These are phyloP conservation scores for Wickerhamiella sergipiensis DNA, from an alignment of 805 yeast genomes.

Conservation along the genomic window DNA sequence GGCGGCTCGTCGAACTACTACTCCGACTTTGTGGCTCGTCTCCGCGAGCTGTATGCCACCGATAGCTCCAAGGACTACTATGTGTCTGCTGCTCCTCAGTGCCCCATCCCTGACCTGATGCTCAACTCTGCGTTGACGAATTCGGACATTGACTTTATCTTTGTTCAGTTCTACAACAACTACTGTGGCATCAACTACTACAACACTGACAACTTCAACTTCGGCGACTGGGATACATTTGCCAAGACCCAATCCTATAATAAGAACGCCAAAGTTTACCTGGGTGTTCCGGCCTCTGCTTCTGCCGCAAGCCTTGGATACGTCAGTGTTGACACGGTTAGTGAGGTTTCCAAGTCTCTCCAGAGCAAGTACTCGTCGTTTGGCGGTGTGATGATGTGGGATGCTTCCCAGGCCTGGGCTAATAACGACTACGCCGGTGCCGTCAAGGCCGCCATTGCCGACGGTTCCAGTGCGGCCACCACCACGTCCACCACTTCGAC, in stretches of 20 bases:
- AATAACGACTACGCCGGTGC: conserved; percentile 35
- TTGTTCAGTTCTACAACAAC: conserved; percentile 57
- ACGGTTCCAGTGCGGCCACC: conserved; percentile 41
- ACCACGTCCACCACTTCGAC: not conserved
- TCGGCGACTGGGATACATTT: conserved; percentile 36
- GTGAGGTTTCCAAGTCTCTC: conserved; percentile 12
- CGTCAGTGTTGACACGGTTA: conserved; percentile 27
- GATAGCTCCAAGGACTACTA: conserved; percentile 31
- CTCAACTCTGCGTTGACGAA: conserved; percentile 30
- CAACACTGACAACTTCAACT: conserved; percentile 25
- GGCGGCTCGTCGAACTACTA: conserved; percentile 37
- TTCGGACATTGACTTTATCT: conserved; percentile 43
- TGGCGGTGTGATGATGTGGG: conserved; percentile 74
- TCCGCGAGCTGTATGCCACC: conserved; percentile 17
- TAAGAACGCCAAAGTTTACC: conserved; percentile 37
- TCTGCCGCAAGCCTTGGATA: conserved; percentile 48
- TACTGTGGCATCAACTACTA: conserved; percentile 26
- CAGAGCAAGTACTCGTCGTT: conserved; percentile 29
- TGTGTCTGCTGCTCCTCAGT: conserved; percentile 56
- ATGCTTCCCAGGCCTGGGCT: conserved; percentile 48
- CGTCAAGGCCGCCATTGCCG: conserved; percentile 29
- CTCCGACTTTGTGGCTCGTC: conserved; percentile 31
- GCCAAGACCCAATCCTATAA: conserved; percentile 35
- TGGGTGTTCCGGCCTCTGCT: conserved; percentile 49
- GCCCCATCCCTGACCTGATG: conserved; percentile 46